Percentiles rank a stretch among this genome's conserved stretches.
Evolutionary conservation across 2,329 filamentous ascomycete genomes (phyloP).

Genomic region (Cercospora canescens): DNA sequence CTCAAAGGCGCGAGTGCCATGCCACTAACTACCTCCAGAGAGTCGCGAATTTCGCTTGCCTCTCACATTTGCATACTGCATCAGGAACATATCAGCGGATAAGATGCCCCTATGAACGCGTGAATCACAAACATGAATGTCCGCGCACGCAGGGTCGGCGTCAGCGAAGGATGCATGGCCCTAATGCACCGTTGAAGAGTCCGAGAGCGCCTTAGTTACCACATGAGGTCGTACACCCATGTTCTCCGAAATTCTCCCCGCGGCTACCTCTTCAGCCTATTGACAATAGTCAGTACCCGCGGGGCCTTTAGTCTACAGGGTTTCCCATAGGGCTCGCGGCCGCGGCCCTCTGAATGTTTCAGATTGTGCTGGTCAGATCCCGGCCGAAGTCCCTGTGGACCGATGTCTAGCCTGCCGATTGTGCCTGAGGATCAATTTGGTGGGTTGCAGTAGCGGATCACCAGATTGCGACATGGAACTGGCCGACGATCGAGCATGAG

Average conservation of each 20-base stretch:
- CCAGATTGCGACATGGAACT: not conserved
- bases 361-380: not conserved
- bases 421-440: not conserved
- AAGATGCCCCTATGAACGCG: not conserved
- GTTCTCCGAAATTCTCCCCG: conserved; percentile 1
- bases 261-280: conserved; percentile 1
- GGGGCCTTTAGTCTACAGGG: not conserved
- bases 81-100: not conserved
- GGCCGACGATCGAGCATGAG: not conserved
- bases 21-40: not conserved
- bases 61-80: not conserved
- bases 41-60: not conserved
- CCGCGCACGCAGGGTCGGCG: not conserved
- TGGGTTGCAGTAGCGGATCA: not conserved
- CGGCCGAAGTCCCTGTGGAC: not conserved
- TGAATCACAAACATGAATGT: not conserved
- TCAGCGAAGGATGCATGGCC: not conserved
- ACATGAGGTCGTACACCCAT: conserved; percentile 1
- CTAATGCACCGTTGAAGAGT: not conserved
- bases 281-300: conserved; percentile 4
- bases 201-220: not conserved
- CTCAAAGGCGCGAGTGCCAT: not conserved
- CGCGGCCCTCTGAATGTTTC: not conserved
- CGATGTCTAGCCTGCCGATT: not conserved
- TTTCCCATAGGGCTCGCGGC: not conserved